Conservation (phyloP, 78 protist genomes). For the Dictyostelium firmibasis region DNA sequence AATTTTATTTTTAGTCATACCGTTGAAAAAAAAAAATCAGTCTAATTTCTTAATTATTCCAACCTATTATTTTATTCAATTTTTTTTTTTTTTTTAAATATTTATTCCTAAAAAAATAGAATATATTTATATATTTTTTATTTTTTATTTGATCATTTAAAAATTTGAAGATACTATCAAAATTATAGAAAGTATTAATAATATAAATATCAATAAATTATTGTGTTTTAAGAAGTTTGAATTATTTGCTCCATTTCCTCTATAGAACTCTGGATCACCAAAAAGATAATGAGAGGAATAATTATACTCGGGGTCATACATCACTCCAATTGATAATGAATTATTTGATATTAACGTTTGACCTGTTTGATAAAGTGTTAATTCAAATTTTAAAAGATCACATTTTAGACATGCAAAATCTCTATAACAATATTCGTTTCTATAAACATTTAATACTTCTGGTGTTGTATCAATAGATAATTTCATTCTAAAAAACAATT, state of each 20-base stretch:
- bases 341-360: not conserved
- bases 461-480: not conserved
- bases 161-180: not conserved
- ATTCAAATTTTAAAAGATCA: not conserved
- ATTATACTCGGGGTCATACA: not conserved
- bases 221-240: not conserved
- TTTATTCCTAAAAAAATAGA: no score
- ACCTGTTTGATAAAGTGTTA: slow-evolving; percentile 5
- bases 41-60: no score
- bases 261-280: not conserved
- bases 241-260: not conserved
- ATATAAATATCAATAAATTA: not conserved
- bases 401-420: not conserved
- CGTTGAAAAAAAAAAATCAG: no score
- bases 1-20: no score
- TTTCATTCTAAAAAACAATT: no score
- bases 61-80: no score
- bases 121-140: not conserved
- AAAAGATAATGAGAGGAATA: not conserved
- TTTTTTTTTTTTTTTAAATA: no score
- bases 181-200: not conserved
- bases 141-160: not conserved
- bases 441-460: not conserved
- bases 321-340: not conserved
- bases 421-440: not conserved